phyloP scores from a whole-genome alignment of 768 basidiomycete genomes.

The Clitopilus passeckerianus region DNA sequence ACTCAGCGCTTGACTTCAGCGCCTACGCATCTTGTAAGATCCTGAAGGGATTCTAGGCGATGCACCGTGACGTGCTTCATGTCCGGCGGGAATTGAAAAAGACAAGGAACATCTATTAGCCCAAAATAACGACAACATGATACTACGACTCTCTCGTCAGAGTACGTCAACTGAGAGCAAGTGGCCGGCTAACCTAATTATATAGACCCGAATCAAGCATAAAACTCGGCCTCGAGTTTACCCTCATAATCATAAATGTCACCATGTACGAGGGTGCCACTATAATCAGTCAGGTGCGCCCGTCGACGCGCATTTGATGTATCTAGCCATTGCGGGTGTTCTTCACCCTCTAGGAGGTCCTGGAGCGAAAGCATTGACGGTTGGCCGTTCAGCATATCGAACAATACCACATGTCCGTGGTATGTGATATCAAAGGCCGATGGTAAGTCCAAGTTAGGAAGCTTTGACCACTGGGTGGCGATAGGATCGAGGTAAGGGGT shows the following conservation, averaged over 20 bases:
- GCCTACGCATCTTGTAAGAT: no score
- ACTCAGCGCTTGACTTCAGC: no score
- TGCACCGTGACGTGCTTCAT: no score
- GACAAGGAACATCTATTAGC: no score
- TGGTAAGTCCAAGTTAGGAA: background rate
- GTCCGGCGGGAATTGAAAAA: no score
- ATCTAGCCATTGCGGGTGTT: background rate
- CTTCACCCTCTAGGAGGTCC: background rate
- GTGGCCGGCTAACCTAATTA: no score
- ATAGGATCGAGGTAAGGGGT: background rate
- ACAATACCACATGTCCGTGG: background rate
- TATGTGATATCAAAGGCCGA: background rate
- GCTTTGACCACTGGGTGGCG: background rate
- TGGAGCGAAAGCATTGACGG: background rate
- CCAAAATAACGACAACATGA: no score
- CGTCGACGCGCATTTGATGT: background rate
- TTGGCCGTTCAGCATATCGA: background rate
- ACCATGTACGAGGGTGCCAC: background rate
- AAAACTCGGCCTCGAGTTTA: background rate
- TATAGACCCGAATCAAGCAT: background rate
- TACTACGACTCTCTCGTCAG: no score
- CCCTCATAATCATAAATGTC: background rate
- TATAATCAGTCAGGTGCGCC: background rate
- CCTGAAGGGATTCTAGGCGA: no score
- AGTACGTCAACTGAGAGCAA: no score